Conservation (phyloP, 2,329 filamentous ascomycete genomes). For the Botrytis sinoallii region DNA sequence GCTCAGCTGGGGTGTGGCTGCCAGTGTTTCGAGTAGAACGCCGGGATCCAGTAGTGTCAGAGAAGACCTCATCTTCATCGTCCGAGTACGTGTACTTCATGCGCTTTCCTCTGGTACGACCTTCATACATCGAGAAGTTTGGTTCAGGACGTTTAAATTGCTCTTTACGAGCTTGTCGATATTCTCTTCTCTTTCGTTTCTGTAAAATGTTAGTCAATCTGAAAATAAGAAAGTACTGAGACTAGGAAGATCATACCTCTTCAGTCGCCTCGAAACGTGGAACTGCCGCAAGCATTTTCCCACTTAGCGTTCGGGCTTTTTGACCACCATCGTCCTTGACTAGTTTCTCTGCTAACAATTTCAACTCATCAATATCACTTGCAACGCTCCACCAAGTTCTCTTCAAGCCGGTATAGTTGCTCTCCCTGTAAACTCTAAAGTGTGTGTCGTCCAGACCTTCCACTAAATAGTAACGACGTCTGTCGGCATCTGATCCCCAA, state of each 20-base stretch:
- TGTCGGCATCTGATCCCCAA: constrained; percentile 87
- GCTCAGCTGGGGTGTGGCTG: constrained; percentile 69
- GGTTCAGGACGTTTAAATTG: constrained; percentile 84
- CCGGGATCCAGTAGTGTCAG: constrained; percentile 62
- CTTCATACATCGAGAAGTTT: constrained; percentile 92
- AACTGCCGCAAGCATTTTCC: constrained; percentile 74
- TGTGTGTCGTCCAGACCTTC: constrained; percentile 92
- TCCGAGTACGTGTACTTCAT: constrained; percentile 96
- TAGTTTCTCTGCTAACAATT: constrained; percentile 70
- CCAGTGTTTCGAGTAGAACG: constrained; percentile 73
- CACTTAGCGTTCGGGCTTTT: constrained; percentile 73
- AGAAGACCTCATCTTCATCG: constrained; percentile 68
- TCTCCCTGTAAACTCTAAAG: constrained; percentile 92
- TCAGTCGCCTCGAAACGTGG: constrained; percentile 91
- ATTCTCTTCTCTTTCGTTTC: constrained; percentile 93
- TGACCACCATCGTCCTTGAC: constrained; percentile 73
- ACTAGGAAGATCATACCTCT: constrained; percentile 55
- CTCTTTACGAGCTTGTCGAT: constrained; percentile 70
- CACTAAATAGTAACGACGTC: constrained; percentile 88
- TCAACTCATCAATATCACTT: constrained; percentile 83
- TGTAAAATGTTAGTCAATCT: constrained; percentile 39
- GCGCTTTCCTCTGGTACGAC: constrained; percentile 90
- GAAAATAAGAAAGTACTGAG: constrained; percentile 20
- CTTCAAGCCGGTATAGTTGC: constrained; percentile 73
- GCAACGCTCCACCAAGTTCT: constrained; percentile 91